phyloP scores from a whole-genome alignment of 495 filamentous ascomycete species.

The Trichoderma orchidacearum region DNA sequence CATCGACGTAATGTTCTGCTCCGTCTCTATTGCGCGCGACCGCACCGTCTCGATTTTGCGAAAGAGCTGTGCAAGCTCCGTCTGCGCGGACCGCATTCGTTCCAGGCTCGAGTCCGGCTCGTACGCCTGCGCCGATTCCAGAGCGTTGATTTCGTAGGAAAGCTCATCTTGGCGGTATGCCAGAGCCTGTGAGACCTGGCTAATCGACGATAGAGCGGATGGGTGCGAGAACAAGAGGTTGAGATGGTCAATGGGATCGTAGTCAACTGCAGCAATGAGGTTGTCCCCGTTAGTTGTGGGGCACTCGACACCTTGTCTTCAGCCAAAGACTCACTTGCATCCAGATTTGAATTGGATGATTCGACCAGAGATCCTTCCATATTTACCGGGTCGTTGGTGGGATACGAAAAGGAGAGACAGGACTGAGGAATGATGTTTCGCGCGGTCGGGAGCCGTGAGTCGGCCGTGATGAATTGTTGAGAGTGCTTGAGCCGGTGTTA shows the following conservation, averaged over 20 bases:
- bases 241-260: slow-evolving; percentile 85
- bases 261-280: slow-evolving; percentile 51
- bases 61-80: slow-evolving; percentile 79
- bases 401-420: background rate
- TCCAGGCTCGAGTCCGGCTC: slow-evolving; percentile 78
- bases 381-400: too few species aligned
- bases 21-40: slow-evolving; percentile 77
- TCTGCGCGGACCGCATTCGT: slow-evolving; percentile 80
- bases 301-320: background rate
- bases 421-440: background rate
- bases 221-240: slow-evolving; percentile 91
- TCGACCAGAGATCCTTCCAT: background rate
- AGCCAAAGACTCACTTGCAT: background rate
- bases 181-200: slow-evolving; percentile 55
- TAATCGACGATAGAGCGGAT: slow-evolving; percentile 69
- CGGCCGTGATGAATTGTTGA: background rate
- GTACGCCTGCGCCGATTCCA: slow-evolving; percentile 69
- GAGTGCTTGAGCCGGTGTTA: background rate
- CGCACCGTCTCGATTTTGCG: slow-evolving; percentile 92
- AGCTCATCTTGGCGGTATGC: slow-evolving; percentile 72
- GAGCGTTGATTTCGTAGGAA: slow-evolving; percentile 60
- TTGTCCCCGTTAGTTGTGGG: slow-evolving; percentile 5
- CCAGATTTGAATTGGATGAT: background rate
- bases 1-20: slow-evolving; percentile 95
- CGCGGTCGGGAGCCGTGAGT: background rate